Evolutionary conservation across 2,329 filamentous ascomycete species (phyloP).

Genomic region (Arthroderma sp.): DNA sequence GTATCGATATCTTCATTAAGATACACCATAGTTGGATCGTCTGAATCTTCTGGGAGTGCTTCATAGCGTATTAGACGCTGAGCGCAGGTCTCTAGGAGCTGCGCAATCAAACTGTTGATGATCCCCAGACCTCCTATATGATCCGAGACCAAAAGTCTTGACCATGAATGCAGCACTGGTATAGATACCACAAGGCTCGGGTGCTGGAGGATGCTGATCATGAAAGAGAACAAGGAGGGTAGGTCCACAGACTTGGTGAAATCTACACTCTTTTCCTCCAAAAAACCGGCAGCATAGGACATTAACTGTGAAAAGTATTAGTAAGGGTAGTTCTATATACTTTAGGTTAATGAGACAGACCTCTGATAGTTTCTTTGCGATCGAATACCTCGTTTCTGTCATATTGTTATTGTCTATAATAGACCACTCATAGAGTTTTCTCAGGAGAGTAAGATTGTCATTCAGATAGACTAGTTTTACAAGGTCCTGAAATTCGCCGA

Average conservation of each 20-base stretch:
- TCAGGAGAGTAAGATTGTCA: slow-evolving; percentile 58
- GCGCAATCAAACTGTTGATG: slow-evolving; percentile 52
- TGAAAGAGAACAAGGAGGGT: slow-evolving; percentile 61
- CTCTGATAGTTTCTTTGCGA: slow-evolving; percentile 90
- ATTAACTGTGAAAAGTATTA: slow-evolving; percentile 47
- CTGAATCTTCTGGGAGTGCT: slow-evolving; percentile 64
- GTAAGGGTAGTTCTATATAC: neutral
- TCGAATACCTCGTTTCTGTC: slow-evolving; percentile 80
- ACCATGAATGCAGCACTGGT: slow-evolving; percentile 82
- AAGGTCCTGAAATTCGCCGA: slow-evolving; percentile 64
- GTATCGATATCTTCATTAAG: slow-evolving; percentile 92
- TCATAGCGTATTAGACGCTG: slow-evolving; percentile 79
- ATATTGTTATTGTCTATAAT: slow-evolving; percentile 66
- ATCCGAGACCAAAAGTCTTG: slow-evolving; percentile 60
- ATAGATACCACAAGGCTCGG: slow-evolving; percentile 88
- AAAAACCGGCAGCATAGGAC: slow-evolving; percentile 69
- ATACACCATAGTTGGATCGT: slow-evolving; percentile 67
- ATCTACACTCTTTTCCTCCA: slow-evolving; percentile 61
- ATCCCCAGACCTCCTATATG: slow-evolving; percentile 47
- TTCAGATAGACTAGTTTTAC: slow-evolving; percentile 66
- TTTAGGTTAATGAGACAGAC: slow-evolving; percentile 32
- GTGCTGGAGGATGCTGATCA: slow-evolving; percentile 66
- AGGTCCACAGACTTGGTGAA: slow-evolving; percentile 55
- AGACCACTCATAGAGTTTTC: slow-evolving; percentile 67
- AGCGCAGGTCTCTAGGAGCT: slow-evolving; percentile 70